A percentile compares a stretch with the other conserved stretches of the same genome.
These are phyloP conservation scores for Fusarium sp. DNA, from an alignment of 2,329 filamentous ascomycete genomes.

Conservation along the genomic window DNA sequence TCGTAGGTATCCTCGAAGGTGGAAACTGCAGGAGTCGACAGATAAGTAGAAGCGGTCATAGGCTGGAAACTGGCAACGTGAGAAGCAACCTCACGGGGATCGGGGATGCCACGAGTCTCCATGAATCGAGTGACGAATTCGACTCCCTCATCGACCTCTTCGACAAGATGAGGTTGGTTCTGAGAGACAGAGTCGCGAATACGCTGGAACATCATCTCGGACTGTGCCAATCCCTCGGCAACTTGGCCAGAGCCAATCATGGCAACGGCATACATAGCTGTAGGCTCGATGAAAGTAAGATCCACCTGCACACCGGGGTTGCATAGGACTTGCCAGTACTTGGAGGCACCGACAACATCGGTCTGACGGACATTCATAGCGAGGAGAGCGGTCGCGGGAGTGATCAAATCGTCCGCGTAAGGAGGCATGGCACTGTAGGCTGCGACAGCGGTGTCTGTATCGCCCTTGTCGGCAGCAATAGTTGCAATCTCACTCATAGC, in stretches of 20 bases:
- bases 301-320: conserved; percentile 69
- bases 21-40: conserved; percentile 66
- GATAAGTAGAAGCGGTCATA: conserved; percentile 58
- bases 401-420: conserved; percentile 60
- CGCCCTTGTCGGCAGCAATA: conserved; percentile 81
- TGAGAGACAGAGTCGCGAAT: conserved; percentile 72
- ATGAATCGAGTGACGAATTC: conserved; percentile 74
- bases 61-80: conserved; percentile 58
- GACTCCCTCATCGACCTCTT: conserved; percentile 88
- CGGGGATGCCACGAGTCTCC: conserved; percentile 63
- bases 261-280: conserved; percentile 89
- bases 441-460: conserved; percentile 73
- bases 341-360: conserved; percentile 79
- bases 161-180: conserved; percentile 66
- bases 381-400: conserved; percentile 81
- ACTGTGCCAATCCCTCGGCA: conserved; percentile 81
- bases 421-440: conserved; percentile 70
- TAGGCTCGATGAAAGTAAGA: conserved; percentile 81
- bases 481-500: conserved; percentile 80
- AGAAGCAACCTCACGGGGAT: conserved; percentile 65
- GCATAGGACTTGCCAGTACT: conserved; percentile 82
- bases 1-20: conserved; percentile 86
- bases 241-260: conserved; percentile 87
- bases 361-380: conserved; percentile 87
- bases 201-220: conserved; percentile 86